Percentiles rank a stretch among this genome's conserved stretches.
These are phyloP conservation scores for Suillus weaverae DNA, from an alignment of 768 basidiomycete species.

Conservation along the genomic window DNA sequence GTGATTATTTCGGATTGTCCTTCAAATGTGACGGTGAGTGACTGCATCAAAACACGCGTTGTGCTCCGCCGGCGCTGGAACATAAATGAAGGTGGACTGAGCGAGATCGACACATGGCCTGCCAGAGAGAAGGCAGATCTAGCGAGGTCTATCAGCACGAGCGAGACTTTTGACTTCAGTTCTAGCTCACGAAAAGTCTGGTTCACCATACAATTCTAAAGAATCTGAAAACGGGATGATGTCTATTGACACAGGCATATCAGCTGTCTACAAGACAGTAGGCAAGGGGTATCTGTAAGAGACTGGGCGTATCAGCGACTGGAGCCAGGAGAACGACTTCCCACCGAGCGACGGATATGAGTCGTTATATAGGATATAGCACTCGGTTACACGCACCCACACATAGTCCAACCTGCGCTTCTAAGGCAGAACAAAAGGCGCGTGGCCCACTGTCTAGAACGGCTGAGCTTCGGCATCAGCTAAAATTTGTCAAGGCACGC, in stretches of 20 bases:
- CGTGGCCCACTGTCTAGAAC: conserved; percentile 12
- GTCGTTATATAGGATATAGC: conserved; percentile 27
- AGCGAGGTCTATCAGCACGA: conserved; percentile 13
- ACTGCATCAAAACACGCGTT: conserved; percentile 59
- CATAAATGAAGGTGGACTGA: conserved; percentile 57
- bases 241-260: conserved; percentile 66
- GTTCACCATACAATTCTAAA: conserved; percentile 71
- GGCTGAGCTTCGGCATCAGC: conserved; percentile 8
- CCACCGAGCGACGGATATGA: neutral
- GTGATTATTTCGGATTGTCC: conserved; percentile 80
- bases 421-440: conserved; percentile 34
- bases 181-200: conserved; percentile 58
- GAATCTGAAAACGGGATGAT: conserved; percentile 58
- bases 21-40: conserved; percentile 77
- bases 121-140: conserved; percentile 89
- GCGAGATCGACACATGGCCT: conserved; percentile 69
- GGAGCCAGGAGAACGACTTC: conserved; percentile 10
- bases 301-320: conserved; percentile 18
- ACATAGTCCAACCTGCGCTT: neutral
- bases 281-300: conserved; percentile 11
- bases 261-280: conserved; percentile 16
- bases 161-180: conserved; percentile 9
- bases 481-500: conserved; percentile 5
- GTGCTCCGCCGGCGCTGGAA: conserved; percentile 52
- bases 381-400: conserved; percentile 27